Evolutionary conservation across 2,329 filamentous ascomycete species (phyloP).

Genomic region (Stagonosporopsis tanaceti): DNA sequence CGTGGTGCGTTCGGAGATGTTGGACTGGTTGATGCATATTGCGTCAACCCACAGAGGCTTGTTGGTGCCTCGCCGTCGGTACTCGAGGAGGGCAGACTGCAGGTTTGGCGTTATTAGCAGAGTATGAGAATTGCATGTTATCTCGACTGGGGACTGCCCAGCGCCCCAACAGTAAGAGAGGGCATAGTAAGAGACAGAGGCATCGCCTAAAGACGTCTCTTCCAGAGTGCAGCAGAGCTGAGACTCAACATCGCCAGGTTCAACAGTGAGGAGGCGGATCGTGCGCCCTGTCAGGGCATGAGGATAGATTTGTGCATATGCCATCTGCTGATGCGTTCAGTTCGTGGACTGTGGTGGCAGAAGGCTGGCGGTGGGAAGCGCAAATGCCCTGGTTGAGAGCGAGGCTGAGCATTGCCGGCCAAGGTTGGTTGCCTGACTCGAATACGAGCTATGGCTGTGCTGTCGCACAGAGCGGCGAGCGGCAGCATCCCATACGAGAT

Average conservation of each 20-base stretch:
- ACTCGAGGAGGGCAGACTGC: not conserved
- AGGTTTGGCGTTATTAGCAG: not conserved
- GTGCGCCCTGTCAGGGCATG: not conserved
- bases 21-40: constrained; percentile 5
- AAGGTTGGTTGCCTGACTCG: too few species aligned
- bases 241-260: not conserved
- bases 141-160: not conserved
- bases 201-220: not conserved
- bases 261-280: not conserved
- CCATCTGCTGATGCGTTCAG: too few species aligned
- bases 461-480: too few species aligned
- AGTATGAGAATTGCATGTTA: constrained; percentile 1
- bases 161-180: not conserved
- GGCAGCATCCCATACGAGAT: too few species aligned
- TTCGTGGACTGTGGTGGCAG: too few species aligned
- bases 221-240: not conserved
- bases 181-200: not conserved
- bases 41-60: constrained; percentile 10
- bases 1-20: constrained; percentile 5
- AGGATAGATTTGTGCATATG: not conserved
- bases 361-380: too few species aligned
- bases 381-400: too few species aligned
- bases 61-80: not conserved
- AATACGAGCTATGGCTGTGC: too few species aligned
- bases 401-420: too few species aligned